Percentiles rank a stretch among this genome's conserved stretches.
Evolutionary conservation across 2,329 filamentous ascomycete genomes (phyloP).

Genomic region (Fusarium sp.): DNA sequence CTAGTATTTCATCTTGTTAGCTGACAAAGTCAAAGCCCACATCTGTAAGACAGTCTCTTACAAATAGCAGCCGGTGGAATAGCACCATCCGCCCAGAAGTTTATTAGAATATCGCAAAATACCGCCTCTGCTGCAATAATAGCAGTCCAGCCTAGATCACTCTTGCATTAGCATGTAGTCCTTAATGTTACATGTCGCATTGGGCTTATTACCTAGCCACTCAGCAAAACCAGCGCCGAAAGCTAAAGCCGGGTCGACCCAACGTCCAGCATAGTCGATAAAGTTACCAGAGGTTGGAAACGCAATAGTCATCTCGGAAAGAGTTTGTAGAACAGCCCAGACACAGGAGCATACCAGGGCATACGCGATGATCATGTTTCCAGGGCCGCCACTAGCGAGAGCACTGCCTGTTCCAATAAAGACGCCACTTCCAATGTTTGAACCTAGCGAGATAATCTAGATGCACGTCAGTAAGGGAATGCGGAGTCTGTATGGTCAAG

Average conservation of each 20-base stretch:
- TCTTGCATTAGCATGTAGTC: too few relatives aligned
- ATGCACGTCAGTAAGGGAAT: not conserved
- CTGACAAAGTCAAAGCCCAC: too few relatives aligned
- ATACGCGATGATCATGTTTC: slow-evolving; percentile 36
- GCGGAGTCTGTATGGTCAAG: too few relatives aligned
- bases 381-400: slow-evolving; percentile 33
- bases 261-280: slow-evolving; percentile 36
- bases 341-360: slow-evolving; percentile 34
- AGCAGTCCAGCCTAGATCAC: slow-evolving; percentile 36
- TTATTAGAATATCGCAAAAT: slow-evolving; percentile 32
- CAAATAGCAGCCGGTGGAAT: slow-evolving; percentile 15
- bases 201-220: slow-evolving; percentile 30
- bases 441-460: slow-evolving; percentile 36
- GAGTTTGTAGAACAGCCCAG: slow-evolving; percentile 33
- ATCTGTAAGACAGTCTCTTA: too few relatives aligned
- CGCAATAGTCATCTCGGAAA: slow-evolving; percentile 38
- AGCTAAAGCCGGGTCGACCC: slow-evolving; percentile 35
- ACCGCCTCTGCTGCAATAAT: slow-evolving; percentile 33
- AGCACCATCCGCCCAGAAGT: slow-evolving; percentile 17
- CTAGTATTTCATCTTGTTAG: not conserved
- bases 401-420: slow-evolving; percentile 37
- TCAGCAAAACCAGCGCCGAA: slow-evolving; percentile 41
- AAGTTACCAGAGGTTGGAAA: slow-evolving; percentile 38
- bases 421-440: slow-evolving; percentile 36
- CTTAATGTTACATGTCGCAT: not conserved